Base-by-base conservation (phyloP, 495 filamentous ascomycete genomes). In the Parathielavia hyrcaniae region DNA sequence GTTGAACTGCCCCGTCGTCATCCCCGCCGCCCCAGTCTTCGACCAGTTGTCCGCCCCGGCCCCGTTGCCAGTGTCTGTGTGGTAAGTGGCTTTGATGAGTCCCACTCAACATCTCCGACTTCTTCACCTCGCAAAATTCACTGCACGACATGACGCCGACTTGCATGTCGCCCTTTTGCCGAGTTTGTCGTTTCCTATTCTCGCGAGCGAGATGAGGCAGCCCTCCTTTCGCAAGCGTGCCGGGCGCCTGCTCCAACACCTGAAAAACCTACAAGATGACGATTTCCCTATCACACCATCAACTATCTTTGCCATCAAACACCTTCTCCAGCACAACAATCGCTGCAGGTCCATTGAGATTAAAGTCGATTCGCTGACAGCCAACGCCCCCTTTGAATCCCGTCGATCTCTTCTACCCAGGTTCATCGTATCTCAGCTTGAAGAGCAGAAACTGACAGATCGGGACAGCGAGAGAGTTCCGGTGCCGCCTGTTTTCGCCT, bases 371-470 rank as follows among this genome's bases (percentile, higher is more conserved):
- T 66, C 40, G 22, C 40, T 43, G 12, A 46, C 20, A 12, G 52
- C 17, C 16, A 47, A 54, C 50, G 7, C 13, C 17, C 30, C 54
- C 0, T 30, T 32, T 35, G 41, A 44, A 26, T 40, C 35, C 38
- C 26, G 20, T n/a, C 58, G 55, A 22, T 35, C 26, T 36, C 35
- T 34, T 26, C n/a, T 69, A 22, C 68, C 66, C 0, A 48, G 43
- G 7, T 73, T 75, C 50, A 52, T 77, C 14, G 32, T 60, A 7
- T 75, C 73, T 10, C 73, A 75, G 54, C 61, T 75, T 3, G 66
- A 74, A 32, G 62, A 58, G 0, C 72, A 76, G 55, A 64, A 57
- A 35, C 63, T 75, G 44, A 64, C 67, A 61, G 51, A 71, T 43
- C 22, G 19, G 1, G 4, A 38, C 48, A 67, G 62, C 50, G 55